Evolutionary conservation across 257 asterid genomes (phyloP).

Genomic region (Solanum chiquidenum): DNA sequence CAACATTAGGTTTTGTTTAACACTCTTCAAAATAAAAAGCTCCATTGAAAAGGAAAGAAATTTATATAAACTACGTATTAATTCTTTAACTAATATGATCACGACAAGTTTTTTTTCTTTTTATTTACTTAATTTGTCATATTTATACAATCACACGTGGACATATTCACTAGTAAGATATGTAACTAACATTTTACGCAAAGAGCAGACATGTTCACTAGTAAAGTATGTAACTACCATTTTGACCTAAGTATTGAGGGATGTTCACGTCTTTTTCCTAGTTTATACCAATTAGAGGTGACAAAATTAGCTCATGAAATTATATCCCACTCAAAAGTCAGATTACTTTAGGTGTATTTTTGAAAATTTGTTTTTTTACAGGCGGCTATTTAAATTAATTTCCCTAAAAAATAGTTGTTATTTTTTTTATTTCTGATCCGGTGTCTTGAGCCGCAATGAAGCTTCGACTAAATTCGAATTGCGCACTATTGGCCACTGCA

Average conservation of each 20-base stretch:
- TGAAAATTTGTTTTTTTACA: too few species aligned
- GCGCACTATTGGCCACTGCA: accelerated
- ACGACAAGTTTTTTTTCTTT: not conserved
- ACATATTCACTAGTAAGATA: too few species aligned
- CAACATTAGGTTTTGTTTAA: not conserved
- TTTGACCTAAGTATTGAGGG: not conserved
- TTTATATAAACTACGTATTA: not conserved
- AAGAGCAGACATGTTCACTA: not conserved
- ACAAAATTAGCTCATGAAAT: not conserved
- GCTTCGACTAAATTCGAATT: accelerated
- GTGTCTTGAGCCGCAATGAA: not conserved
- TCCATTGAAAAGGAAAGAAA: not conserved
- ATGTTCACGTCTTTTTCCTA: not conserved
- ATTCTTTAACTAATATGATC: not conserved
- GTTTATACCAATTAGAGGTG: not conserved
- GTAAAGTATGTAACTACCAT: not conserved
- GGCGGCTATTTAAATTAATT: not conserved
- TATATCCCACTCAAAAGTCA: not conserved
- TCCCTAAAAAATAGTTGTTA: not conserved
- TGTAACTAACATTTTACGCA: too few species aligned
- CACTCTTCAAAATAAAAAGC: not conserved
- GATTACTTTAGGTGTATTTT: not conserved
- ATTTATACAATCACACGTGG: not conserved
- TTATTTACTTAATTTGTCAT: not conserved
- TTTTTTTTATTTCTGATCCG: accelerated